phyloP scores from a whole-genome alignment of 208 protist species.

The Trypanosoma brucei region DNA sequence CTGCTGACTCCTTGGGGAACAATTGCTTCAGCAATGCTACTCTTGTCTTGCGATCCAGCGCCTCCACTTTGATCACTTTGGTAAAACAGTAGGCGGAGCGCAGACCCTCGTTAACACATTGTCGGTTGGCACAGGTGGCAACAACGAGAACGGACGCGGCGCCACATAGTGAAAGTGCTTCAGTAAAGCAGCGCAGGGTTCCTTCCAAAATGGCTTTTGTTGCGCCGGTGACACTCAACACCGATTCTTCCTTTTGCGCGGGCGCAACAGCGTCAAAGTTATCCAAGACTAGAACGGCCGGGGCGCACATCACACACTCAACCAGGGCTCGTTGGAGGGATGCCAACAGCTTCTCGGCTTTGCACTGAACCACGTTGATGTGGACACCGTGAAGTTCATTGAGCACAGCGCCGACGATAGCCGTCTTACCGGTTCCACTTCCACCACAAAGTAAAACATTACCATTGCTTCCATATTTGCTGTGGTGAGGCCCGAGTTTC shows the following conservation, averaged over 20 bases:
- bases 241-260: constrained; percentile 66
- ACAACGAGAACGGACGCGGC: constrained; percentile 54
- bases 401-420: constrained; percentile 50
- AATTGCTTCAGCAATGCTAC: constrained; percentile 48
- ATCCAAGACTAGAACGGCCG: constrained; percentile 82
- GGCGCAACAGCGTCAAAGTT: constrained; percentile 79
- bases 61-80: constrained; percentile 49
- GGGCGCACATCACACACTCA: constrained; percentile 71
- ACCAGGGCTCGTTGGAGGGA: constrained; percentile 42
- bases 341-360: constrained; percentile 30
- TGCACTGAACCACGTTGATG: constrained; percentile 58
- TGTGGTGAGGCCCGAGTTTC: constrained; percentile 16
- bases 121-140: constrained; percentile 59
- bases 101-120: constrained; percentile 63
- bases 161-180: constrained; percentile 22
- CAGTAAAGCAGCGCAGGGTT: constrained; percentile 42
- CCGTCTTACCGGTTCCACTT: constrained; percentile 81
- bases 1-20: constrained; percentile 33
- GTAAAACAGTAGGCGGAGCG: constrained; percentile 63
- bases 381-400: constrained; percentile 40
- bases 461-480: constrained; percentile 14
- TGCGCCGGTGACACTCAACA: constrained; percentile 45
- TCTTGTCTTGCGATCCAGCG: constrained; percentile 49
- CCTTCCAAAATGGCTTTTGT: constrained; percentile 62
- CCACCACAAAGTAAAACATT: constrained; percentile 83